Evolutionary conservation across 2,329 filamentous ascomycete species (phyloP), one percentile per base, ranked within the genome.

Genomic region (Xylariales sp.): DNA sequence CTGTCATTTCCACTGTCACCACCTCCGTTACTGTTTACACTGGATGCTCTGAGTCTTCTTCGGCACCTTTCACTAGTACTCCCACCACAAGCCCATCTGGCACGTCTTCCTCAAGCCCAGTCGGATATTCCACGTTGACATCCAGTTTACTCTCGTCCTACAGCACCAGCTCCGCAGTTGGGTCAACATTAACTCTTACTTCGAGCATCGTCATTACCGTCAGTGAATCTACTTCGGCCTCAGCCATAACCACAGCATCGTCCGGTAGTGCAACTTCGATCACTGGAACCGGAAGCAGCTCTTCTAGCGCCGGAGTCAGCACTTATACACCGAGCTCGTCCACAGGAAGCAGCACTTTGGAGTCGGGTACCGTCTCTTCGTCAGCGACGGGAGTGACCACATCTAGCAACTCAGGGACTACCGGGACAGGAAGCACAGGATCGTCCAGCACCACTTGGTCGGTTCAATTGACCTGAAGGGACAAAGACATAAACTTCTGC

Each of bases 1-100:
- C 31, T 16, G 15, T 42, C n/a, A 33, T 14, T n/a, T 37, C 32
- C 14, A 45, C 39, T 2, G 24, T 42, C 4, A 60, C 58, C 10
- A 47, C 58, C 11, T 51, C 39, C 2, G 24, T 42, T 4, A 60
- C 58, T 12, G 48, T 59, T 11, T 51, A 43, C 39, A 40, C 45
- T 9, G 50, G 46, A 31, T 61, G 58, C 27, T 50, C 53, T 27
- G 42, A 40, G 38, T 41, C 38, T 4, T 41, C 43, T 14, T 36
- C 36, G 3, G 22, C 35, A 15, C 19, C 36, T 3, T 18, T 16
- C 9, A 36, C 18, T 6, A 34, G 14, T n/a, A 3, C 28, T 27
- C 20, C 36, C 7, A 24, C 35, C 14, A 5, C 12, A 4, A 29
- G 21, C 11, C 25, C 16, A 15, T 25, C 10, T 24, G 20, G 24